Conservation (phyloP, 371 early-diverging fungal genomes). For the Chytridiales sp. region DNA sequence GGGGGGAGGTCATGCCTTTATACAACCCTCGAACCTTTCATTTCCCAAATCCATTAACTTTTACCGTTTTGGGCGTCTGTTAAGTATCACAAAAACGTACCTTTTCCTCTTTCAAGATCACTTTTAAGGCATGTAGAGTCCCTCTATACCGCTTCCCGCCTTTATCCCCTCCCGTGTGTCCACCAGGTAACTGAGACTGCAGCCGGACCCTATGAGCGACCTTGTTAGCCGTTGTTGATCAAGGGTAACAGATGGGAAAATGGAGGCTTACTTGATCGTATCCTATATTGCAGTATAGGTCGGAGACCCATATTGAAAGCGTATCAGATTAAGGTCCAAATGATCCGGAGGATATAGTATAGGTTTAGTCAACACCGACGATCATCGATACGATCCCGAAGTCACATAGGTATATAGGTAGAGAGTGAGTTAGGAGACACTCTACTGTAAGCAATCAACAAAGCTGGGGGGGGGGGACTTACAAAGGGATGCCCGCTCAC, state of each 20-base stretch:
- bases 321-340: no score
- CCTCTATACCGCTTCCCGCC: conserved; percentile 24
- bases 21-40: conserved; percentile 43
- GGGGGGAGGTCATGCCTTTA: conserved; percentile 48
- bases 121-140: conserved; percentile 22
- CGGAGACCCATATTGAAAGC: no score
- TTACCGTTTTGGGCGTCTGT: no score
- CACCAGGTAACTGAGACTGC: background rate
- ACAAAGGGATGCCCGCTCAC: conserved; percentile 48
- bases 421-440: no score
- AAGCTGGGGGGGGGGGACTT: conserved; percentile 12
- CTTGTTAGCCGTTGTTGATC: no score
- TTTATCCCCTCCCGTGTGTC: no score
- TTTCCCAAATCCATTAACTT: background rate
- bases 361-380: background rate
- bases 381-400: background rate
- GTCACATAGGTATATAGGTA: no score
- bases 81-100: conserved; percentile 26
- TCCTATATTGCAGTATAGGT: no score
- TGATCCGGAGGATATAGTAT: no score
- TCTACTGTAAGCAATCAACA: no score
- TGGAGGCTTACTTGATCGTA: conserved; percentile 39
- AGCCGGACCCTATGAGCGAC: background rate
- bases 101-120: conserved; percentile 38
- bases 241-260: no score